phyloP scores from a whole-genome alignment of 148 eudicot species.

The Rhododendron kiyosumense region DNA sequence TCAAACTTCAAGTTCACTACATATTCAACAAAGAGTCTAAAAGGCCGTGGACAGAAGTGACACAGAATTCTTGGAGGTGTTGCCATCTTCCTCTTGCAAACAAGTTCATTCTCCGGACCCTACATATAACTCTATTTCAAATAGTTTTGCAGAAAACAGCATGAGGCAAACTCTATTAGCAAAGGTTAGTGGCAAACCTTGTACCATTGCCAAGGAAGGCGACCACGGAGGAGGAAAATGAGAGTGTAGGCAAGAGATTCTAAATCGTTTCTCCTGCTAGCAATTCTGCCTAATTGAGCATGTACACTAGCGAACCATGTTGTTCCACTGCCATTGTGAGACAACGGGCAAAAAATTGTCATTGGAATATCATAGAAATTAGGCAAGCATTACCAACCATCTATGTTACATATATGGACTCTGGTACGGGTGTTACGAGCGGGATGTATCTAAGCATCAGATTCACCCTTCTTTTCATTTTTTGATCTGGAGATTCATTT shows the following conservation, averaged over 20 bases:
- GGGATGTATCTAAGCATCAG: too few relatives aligned
- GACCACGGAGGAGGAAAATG: slow-evolving; percentile 69
- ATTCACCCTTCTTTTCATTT: too few relatives aligned
- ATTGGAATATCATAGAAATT: too few relatives aligned
- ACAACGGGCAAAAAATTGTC: neutral
- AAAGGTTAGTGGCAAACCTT: slow-evolving; percentile 34
- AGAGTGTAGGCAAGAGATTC: slow-evolving; percentile 88
- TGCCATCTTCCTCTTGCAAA: slow-evolving; percentile 82
- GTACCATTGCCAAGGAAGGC: slow-evolving; percentile 80
- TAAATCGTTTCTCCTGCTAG: slow-evolving; percentile 74
- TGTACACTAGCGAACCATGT: slow-evolving; percentile 81
- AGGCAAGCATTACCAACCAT: too few relatives aligned
- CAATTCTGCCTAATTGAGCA: slow-evolving; percentile 79
- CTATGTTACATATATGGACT: too few relatives aligned
- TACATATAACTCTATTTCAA: slow-evolving; percentile 1
- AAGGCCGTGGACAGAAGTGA: slow-evolving; percentile 56
- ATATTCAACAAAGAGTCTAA: slow-evolving; percentile 52
- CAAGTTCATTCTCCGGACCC: slow-evolving; percentile 77
- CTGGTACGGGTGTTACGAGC: too few relatives aligned
- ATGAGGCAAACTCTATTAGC: too few relatives aligned
- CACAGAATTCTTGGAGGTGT: slow-evolving; percentile 63
- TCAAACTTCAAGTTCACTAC: slow-evolving; percentile 76
- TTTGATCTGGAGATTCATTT: too few relatives aligned
- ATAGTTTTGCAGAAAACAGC: too few relatives aligned
- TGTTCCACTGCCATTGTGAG: slow-evolving; percentile 51